Evolutionary conservation across 345 rosid species (phyloP).

Genomic region (Garcia nutans): DNA sequence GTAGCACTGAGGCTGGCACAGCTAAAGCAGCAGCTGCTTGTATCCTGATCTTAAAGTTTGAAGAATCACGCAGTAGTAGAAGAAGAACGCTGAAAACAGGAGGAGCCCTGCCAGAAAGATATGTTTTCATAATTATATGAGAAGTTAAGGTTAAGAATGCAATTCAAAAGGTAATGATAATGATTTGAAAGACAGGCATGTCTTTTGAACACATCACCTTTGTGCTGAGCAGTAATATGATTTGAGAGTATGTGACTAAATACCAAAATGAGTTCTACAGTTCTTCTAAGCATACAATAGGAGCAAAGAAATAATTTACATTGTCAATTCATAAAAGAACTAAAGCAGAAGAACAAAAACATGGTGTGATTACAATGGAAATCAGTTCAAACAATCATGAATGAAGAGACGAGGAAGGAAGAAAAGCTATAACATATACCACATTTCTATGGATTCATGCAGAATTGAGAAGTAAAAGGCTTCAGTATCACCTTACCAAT

Average conservation of each 20-base stretch:
- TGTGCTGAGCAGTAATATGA: background rate
- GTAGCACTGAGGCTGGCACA: slow-evolving; percentile 61
- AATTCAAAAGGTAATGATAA: background rate
- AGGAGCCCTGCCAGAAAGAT: slow-evolving; percentile 68
- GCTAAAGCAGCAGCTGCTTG: slow-evolving; percentile 97
- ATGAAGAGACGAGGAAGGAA: background rate
- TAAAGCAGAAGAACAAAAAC: background rate
- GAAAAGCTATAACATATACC: background rate
- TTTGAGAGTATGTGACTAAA: background rate
- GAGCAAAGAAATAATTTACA: background rate
- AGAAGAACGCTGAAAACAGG: slow-evolving; percentile 80
- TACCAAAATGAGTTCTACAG: slow-evolving; percentile 5
- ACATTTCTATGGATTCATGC: background rate
- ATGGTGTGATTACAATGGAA: no score
- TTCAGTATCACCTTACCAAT: slow-evolving; percentile 54
- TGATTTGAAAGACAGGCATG: background rate
- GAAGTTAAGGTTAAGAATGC: background rate
- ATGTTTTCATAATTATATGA: background rate
- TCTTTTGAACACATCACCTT: background rate
- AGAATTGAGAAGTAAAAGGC: background rate
- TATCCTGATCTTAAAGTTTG: slow-evolving; percentile 91
- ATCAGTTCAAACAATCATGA: background rate
- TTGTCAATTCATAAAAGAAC: background rate
- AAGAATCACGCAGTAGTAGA: slow-evolving; percentile 79
- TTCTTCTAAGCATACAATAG: background rate